Percentiles rank a stretch among this genome's conserved stretches.
Evolutionary conservation across 768 basidiomycete species (phyloP).

Genomic region (Russula emetica): DNA sequence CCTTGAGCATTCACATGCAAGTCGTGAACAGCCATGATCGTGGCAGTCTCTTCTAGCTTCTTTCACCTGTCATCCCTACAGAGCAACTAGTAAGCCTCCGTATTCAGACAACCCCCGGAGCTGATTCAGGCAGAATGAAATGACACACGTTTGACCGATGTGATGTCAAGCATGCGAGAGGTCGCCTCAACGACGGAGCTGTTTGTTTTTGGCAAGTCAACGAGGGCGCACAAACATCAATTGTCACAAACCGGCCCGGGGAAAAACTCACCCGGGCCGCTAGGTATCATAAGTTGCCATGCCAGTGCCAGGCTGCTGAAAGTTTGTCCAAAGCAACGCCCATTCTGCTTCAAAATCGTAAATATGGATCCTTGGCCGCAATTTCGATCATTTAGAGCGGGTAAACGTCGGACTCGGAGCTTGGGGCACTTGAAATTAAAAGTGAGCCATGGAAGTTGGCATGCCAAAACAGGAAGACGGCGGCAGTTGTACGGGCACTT

Average conservation of each 20-base stretch:
- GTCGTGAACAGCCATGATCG: neutral
- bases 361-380: slow-evolving; percentile 22
- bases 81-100: slow-evolving; percentile 15
- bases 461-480: slow-evolving; percentile 27
- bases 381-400: slow-evolving; percentile 15
- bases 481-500: slow-evolving; percentile 15
- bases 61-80: neutral
- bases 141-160: slow-evolving; percentile 22
- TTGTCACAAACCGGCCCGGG: too few species aligned
- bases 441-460: slow-evolving; percentile 1
- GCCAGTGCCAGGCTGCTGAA: too few species aligned
- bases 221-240: too few species aligned
- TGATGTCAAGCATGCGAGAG: slow-evolving; percentile 15
- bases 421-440: neutral
- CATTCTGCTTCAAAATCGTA: slow-evolving; percentile 19
- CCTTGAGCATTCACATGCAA: neutral
- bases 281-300: too few species aligned
- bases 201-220: neutral
- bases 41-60: neutral
- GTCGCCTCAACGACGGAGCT: slow-evolving; percentile 23
- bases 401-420: neutral
- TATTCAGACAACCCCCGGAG: slow-evolving; percentile 17
- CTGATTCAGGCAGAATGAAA: slow-evolving; percentile 21
- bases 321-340: neutral
- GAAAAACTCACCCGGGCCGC: too few species aligned